A percentile compares a stretch with the other conserved stretches of the same genome.
Evolutionary conservation across 176 grass and related monocot species (phyloP).

Genomic region (Carex scoparia): DNA sequence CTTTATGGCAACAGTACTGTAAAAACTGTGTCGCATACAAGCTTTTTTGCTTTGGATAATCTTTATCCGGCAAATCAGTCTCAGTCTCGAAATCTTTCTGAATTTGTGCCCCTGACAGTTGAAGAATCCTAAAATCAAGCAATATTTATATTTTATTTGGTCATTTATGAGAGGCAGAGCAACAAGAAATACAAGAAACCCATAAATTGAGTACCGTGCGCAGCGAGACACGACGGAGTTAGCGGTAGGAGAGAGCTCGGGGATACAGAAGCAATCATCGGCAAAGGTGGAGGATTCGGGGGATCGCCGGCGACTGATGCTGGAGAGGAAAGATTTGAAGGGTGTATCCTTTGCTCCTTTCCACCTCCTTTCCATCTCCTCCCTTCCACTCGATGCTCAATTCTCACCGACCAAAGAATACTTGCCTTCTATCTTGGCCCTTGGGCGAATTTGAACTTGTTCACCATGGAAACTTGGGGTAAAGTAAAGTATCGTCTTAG

Average conservation of each 20-base stretch:
- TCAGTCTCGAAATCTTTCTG: slow-evolving; percentile 57
- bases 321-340: slow-evolving; percentile 10
- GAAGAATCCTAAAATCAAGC: slow-evolving; percentile 72
- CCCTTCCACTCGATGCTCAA: neutral
- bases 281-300: slow-evolving; percentile 5
- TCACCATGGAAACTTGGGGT: neutral
- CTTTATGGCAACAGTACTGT: slow-evolving; percentile 73
- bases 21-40: slow-evolving; percentile 58
- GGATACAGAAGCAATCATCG: slow-evolving; percentile 23
- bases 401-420: neutral
- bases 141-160: neutral
- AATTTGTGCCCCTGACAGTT: slow-evolving; percentile 41
- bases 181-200: slow-evolving; percentile 9
- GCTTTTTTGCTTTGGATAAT: slow-evolving; percentile 24
- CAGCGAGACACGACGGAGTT: slow-evolving; percentile 73
- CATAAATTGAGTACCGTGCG: slow-evolving; percentile 37
- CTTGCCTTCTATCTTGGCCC: neutral
- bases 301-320: neutral
- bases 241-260: slow-evolving; percentile 60
- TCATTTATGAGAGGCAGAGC: slow-evolving; percentile 13
- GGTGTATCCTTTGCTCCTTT: neutral
- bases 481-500: neutral
- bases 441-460: neutral
- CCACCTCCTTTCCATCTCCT: neutral
- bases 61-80: slow-evolving; percentile 31